These are phyloP conservation scores for Colletotrichum karsti DNA, from an alignment of 2,329 filamentous ascomycete genomes.

Conservation along the genomic window DNA sequence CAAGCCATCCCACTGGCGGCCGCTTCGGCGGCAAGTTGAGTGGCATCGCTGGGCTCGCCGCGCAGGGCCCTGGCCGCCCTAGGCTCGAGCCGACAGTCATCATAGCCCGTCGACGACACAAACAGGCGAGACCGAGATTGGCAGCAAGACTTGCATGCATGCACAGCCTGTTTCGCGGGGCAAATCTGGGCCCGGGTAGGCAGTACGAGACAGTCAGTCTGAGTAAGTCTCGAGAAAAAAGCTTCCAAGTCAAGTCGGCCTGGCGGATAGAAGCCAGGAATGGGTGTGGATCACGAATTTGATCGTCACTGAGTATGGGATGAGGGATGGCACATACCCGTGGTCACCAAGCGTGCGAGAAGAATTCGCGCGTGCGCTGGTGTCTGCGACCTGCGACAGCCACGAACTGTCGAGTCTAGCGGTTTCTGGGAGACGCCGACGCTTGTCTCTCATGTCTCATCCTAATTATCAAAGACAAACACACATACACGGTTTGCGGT, in stretches of 20 bases:
- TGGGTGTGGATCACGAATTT: slow-evolving; percentile 7
- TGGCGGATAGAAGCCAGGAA: not conserved
- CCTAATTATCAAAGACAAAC: not conserved
- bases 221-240: not conserved
- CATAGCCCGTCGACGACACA: not conserved
- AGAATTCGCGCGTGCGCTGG: not conserved
- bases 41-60: not conserved
- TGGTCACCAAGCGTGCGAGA: not conserved
- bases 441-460: not conserved
- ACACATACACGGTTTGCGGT: no score
- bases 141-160: slow-evolving; percentile 9
- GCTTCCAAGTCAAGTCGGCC: not conserved
- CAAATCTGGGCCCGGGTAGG: slow-evolving; percentile 7
- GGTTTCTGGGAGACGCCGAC: not conserved
- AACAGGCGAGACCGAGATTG: slow-evolving; percentile 23
- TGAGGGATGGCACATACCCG: not conserved
- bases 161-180: slow-evolving; percentile 27
- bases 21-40: slow-evolving; percentile 5
- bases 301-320: slow-evolving; percentile 6
- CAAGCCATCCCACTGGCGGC: not conserved
- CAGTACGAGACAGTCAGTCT: slow-evolving; percentile 1
- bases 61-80: slow-evolving; percentile 1
- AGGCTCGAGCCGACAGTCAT: not conserved
- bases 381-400: not conserved
- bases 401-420: not conserved